Percentiles rank a stretch among this genome's conserved stretches.
These are phyloP conservation scores for Starmera pachycereana DNA, from an alignment of 805 yeast genomes.

Conservation along the genomic window DNA sequence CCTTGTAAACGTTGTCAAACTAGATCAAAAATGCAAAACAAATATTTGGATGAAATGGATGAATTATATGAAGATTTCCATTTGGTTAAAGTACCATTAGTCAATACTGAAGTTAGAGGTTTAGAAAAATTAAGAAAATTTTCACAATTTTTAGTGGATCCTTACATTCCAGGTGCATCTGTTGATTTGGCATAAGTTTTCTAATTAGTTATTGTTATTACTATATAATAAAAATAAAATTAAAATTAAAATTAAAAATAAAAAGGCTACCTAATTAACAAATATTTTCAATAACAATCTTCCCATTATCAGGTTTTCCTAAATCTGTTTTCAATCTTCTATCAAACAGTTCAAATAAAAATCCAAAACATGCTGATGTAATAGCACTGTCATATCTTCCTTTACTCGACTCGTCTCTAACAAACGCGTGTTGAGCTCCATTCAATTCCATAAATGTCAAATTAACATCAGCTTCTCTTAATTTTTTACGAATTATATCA, in stretches of 20 bases:
- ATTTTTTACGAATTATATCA: conserved; percentile 51
- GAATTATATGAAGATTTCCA: conserved; percentile 97
- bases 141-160: conserved; percentile 68
- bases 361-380: conserved; percentile 55
- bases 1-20: conserved; percentile 87
- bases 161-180: conserved; percentile 51
- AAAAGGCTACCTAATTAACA: conserved; percentile 31
- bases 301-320: conserved; percentile 50
- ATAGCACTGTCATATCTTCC: conserved; percentile 79
- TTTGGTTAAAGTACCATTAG: conserved; percentile 87
- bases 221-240: background rate
- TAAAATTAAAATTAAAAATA: too few relatives aligned
- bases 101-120: conserved; percentile 94
- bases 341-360: conserved; percentile 61
- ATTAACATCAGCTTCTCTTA: conserved; percentile 49
- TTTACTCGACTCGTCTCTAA: conserved; percentile 67
- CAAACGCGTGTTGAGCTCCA: conserved; percentile 79
- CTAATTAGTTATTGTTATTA: background rate
- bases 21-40: conserved; percentile 92
- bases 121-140: conserved; percentile 74
- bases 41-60: conserved; percentile 89
- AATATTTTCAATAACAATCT: conserved; percentile 45
- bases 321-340: conserved; percentile 56
- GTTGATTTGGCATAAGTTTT: conserved; percentile 10
- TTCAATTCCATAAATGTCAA: conserved; percentile 66